Evolutionary conservation across 179 eudicot species (phyloP).

Genomic region (Vitellaria paradoxa): DNA sequence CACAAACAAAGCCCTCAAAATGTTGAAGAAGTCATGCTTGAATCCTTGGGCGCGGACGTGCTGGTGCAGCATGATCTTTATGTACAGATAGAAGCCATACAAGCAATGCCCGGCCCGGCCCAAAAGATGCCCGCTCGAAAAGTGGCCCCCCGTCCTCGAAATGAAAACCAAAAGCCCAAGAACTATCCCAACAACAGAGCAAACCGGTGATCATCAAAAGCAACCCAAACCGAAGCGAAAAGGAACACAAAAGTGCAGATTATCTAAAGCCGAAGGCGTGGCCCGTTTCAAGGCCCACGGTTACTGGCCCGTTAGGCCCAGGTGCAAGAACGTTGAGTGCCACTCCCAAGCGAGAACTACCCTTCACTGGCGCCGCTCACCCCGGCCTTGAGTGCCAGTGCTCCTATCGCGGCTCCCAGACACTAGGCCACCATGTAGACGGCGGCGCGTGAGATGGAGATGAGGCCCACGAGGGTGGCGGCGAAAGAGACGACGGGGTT

Average conservation of each 20-base stretch:
- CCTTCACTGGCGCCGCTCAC: constrained; percentile 17
- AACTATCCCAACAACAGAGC: constrained; percentile 22
- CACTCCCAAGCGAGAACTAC: constrained; percentile 35
- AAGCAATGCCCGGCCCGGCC: constrained; percentile 36
- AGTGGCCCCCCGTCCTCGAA: constrained; percentile 38
- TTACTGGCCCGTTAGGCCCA: constrained; percentile 30
- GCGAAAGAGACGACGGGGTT: not conserved
- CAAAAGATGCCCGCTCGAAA: constrained; percentile 49
- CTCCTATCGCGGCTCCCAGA: constrained; percentile 33
- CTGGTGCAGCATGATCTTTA: constrained; percentile 33
- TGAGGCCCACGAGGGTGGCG: too few species aligned
- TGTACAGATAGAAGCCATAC: constrained; percentile 34
- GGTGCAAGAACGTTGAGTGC: constrained; percentile 30
- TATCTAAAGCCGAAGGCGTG: constrained; percentile 38
- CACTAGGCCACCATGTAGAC: constrained; percentile 40
- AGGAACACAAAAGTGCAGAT: constrained; percentile 37
- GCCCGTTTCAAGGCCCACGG: constrained; percentile 24
- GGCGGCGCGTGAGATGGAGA: too few species aligned
- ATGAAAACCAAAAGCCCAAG: constrained; percentile 36
- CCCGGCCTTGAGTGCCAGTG: constrained; percentile 39
- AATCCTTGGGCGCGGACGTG: constrained; percentile 19
- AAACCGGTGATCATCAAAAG: constrained; percentile 34
- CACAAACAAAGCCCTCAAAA: too few species aligned
- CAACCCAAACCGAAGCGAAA: constrained; percentile 42
- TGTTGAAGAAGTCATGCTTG: too few species aligned